Conservation (phyloP, 2,329 filamentous ascomycete genomes). For the Ophiognomonia clavigignenti-juglandacearum region DNA sequence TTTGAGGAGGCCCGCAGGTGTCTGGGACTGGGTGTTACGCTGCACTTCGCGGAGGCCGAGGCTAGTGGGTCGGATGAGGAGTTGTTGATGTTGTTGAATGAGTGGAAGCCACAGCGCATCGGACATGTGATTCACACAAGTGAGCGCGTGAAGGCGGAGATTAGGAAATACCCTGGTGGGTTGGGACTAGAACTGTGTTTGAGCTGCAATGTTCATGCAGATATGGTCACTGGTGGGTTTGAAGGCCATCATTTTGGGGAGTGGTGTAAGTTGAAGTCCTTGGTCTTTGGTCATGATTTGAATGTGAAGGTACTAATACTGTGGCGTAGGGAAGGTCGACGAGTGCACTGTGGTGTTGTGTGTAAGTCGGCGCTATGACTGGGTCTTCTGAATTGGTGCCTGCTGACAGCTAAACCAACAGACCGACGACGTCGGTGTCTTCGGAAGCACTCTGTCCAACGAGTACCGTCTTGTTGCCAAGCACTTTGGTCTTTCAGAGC, state of each 20-base stretch:
- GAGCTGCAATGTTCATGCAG: conserved; percentile 75
- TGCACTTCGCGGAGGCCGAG: conserved; percentile 73
- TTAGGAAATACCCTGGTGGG: conserved; percentile 40
- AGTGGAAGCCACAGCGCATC: conserved; percentile 62
- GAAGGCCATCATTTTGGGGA: conserved; percentile 72
- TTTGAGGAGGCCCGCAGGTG: conserved; percentile 48
- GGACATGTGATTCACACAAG: conserved; percentile 77
- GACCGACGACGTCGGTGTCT: conserved; percentile 83
- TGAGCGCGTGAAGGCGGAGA: conserved; percentile 52
- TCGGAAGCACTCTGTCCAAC: conserved; percentile 69
- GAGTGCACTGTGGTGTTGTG: conserved; percentile 60
- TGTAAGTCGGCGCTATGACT: conserved; percentile 43
- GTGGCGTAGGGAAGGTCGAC: conserved; percentile 40
- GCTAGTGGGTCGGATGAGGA: conserved; percentile 54
- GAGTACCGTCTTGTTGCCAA: conserved; percentile 70
- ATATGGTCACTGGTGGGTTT: conserved; percentile 63
- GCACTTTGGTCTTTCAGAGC: conserved; percentile 56
- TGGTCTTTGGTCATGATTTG: too few species aligned
- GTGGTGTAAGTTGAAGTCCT: conserved; percentile 58
- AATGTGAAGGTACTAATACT: too few species aligned
- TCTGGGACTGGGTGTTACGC: conserved; percentile 57
- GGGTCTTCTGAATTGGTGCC: neutral
- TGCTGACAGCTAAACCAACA: conserved; percentile 26
- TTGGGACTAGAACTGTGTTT: conserved; percentile 73
- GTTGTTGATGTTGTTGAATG: conserved; percentile 54